A percentile compares a stretch with the other conserved stretches of the same genome.
Conservation (phyloP, 73 alveolate genomes). For the Breviolum minutum region DNA sequence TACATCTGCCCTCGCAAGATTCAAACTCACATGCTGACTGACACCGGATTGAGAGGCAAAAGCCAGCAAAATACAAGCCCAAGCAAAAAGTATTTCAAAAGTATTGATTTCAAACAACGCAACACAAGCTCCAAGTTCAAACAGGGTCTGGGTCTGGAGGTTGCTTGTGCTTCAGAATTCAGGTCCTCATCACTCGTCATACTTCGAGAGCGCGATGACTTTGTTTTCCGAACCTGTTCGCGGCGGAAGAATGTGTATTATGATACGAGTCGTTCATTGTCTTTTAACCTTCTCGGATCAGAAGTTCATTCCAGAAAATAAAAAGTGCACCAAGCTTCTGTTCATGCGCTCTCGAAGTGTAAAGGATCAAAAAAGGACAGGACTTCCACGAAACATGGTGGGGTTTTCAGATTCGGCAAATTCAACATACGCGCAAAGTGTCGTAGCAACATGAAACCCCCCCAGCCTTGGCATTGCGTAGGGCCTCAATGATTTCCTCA, state of each 20-base stretch:
- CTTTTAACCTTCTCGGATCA: no score
- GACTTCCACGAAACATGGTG: no score
- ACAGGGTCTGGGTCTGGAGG: not conserved
- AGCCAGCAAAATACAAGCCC: not conserved
- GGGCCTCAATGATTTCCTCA: constrained; percentile 12
- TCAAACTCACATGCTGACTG: no score
- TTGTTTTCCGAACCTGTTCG: constrained; percentile 1
- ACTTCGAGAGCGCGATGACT: constrained; percentile 43
- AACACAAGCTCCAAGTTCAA: no score
- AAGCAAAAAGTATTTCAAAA: not conserved
- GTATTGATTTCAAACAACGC: not conserved
- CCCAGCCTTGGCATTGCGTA: constrained; percentile 58
- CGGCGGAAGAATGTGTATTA: no score
- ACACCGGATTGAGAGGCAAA: not conserved
- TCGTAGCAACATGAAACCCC: not conserved
- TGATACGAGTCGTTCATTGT: no score
- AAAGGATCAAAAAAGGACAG: no score
- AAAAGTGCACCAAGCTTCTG: no score
- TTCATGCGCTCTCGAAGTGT: no score
- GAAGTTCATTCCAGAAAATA: no score
- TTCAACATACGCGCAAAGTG: not conserved
- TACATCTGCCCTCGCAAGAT: constrained; percentile 24
- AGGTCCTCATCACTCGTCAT: not conserved
- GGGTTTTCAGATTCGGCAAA: no score
- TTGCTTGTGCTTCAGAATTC: not conserved